Base-by-base conservation (phyloP, 208 protist genomes). In the Tritrichomonas musculus region DNA sequence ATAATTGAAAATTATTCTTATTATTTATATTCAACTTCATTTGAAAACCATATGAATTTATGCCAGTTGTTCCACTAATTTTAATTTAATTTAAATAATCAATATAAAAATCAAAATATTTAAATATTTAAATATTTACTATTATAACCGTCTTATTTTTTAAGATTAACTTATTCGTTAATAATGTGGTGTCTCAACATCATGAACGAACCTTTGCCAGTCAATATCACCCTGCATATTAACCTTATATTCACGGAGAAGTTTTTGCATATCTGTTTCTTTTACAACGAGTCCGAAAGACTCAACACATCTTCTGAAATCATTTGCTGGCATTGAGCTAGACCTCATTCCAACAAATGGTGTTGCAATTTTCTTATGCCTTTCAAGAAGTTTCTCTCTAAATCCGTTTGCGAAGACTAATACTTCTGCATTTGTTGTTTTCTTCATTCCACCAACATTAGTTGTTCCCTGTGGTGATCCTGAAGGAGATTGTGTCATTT, bases 141-240 rank as follows among this genome's bases (percentile, higher is more conserved):
- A n/a, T n/a, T n/a, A n/a, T n/a, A n/a, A n/a, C n/a, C n/a, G n/a
- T n/a, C n/a, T n/a, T n/a, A n/a, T n/a, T n/a, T n/a, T n/a, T n/a
- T n/a, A n/a, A n/a, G n/a, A n/a, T n/a, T n/a, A n/a, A n/a, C n/a
- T n/a, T n/a, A n/a, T n/a, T n/a, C n/a, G n/a, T n/a, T n/a, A n/a
- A n/a, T n/a, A n/a, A n/a, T n/a, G n/a, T n/a, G n/a, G n/a, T n/a
- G 9, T 53, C 30, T 84, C 73, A 25, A 84, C 73, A n/a, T 84
- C 73, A 33, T 33, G 11, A 25, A 11, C 20, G 30, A 84, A 84
- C 53, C 44, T 84, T 30, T 84, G 20, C 73, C 73, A 84, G n/a
- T 84, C 73, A 30, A 84, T 84, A n/a, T 84, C 73, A 53, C 73
- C 73, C 20, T 84, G 20, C 36, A 84, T 53, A 53, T 84, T 84